Evolutionary conservation across 1,284 basidiomycete species (phyloP).

Genomic region (Gastroboletus turbinatus): DNA sequence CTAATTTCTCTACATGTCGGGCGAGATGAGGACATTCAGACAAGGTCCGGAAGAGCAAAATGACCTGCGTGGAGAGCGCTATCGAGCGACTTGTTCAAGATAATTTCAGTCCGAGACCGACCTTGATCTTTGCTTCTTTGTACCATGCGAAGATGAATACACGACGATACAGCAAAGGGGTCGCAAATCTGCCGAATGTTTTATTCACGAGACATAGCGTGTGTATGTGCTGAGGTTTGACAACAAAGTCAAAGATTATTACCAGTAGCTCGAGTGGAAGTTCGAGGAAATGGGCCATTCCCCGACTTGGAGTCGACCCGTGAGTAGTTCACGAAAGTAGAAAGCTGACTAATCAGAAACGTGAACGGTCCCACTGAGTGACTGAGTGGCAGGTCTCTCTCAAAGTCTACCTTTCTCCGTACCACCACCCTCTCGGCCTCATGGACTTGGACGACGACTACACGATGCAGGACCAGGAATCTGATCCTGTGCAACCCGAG

Average conservation of each 20-base stretch:
- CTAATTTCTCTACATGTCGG: constrained; percentile 51
- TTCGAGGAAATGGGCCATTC: constrained; percentile 39
- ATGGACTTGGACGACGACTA: constrained; percentile 51
- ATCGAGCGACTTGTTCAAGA: not conserved
- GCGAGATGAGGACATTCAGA: constrained; percentile 50
- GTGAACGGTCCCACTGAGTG: not conserved
- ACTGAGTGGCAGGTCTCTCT: not conserved
- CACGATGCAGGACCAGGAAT: constrained; percentile 39
- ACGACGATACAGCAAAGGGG: constrained; percentile 51
- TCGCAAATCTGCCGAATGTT: constrained; percentile 49
- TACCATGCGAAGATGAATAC: constrained; percentile 68
- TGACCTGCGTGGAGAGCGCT: constrained; percentile 38
- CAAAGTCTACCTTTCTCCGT: constrained; percentile 1
- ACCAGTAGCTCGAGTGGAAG: constrained; percentile 64
- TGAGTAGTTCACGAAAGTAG: not conserved
- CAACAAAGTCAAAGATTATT: constrained; percentile 47
- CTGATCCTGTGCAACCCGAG: constrained; percentile 36
- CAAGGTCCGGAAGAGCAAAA: constrained; percentile 54
- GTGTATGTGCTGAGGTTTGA: constrained; percentile 52
- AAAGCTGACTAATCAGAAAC: constrained; percentile 28
- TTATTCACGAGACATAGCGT: constrained; percentile 54
- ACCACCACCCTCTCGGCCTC: constrained; percentile 31
- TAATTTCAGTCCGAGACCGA: constrained; percentile 22
- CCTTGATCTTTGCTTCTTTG: constrained; percentile 57
- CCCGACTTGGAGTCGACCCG: too few species aligned